Evolutionary conservation across 2,329 filamentous ascomycete species (phyloP).

Genomic region (Colletotrichum lupini): DNA sequence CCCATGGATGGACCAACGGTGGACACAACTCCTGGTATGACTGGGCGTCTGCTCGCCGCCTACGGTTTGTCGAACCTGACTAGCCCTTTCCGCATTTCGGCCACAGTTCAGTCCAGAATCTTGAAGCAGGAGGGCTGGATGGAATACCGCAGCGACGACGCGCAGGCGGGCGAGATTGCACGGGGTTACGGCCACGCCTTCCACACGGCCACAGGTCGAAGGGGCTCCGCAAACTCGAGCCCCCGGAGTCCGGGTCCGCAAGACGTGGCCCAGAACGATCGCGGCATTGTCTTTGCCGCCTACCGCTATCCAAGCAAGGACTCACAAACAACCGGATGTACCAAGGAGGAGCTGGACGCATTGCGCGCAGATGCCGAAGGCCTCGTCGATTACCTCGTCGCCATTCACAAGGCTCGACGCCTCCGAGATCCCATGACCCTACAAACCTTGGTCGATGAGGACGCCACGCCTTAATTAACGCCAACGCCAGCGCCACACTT

Average conservation of each 20-base stretch:
- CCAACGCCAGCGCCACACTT: not conserved
- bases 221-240: not conserved
- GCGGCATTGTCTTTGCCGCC: conserved; percentile 67
- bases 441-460: conserved; percentile 27
- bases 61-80: conserved; percentile 63
- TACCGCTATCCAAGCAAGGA: conserved; percentile 60
- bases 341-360: conserved; percentile 55
- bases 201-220: conserved; percentile 53
- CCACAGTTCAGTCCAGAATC: conserved; percentile 60
- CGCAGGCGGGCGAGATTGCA: conserved; percentile 56
- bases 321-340: conserved; percentile 47
- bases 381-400: conserved; percentile 64
- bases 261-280: conserved; percentile 48
- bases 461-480: not conserved
- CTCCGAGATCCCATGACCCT: conserved; percentile 39
- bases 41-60: conserved; percentile 64
- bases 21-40: conserved; percentile 44
- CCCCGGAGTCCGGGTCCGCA: conserved; percentile 20
- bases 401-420: conserved; percentile 56
- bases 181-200: conserved; percentile 66
- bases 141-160: conserved; percentile 59
- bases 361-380: conserved; percentile 62
- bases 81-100: conserved; percentile 63
- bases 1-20: conserved; percentile 30
- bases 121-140: conserved; percentile 63